Evolutionary conservation across 208 protist species (phyloP), one percentile per base, ranked within the genome.

Genomic region (Zelonia costaricensis): DNA sequence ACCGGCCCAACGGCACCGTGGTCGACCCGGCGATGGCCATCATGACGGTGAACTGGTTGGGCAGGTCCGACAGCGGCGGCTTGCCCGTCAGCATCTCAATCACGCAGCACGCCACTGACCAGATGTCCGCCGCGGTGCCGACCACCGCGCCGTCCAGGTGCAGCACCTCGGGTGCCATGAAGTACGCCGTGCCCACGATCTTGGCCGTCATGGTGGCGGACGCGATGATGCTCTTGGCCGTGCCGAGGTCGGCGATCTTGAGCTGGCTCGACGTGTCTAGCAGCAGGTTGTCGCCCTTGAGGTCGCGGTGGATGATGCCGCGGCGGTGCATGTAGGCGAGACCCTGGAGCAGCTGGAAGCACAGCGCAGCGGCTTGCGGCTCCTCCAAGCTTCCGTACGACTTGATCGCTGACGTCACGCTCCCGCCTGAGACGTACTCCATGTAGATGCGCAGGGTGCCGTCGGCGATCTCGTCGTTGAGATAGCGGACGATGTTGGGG

Each of bases 201-300:
- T 71, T 80, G 9, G 49, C 42, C 13, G 69, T 74, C 43, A 71
- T 71, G 1, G 69, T 69, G 12, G 36, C 30, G 22, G 61, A 63
- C 8, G 33, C 49, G 18, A 79, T 73, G 38, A 74, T 49, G 35
- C 48, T 82, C 58, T 57, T 82, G 64, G 89, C 83, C 0, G 86
- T 92, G 36, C 89, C 89, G 49, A 95, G 88, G 69, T 95, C 89
- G 9, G 86, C 87, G 38, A 95, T 83, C 69, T 95, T 95, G 16
- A 95, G 77, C 25, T 39, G 66, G 16, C 89, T 88, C 44, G 68
- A 58, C 20, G 85, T 75, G 36, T 92, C 84, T 13, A 97, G 72
- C 2, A 97, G 76, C 8, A 98, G 62, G 64, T 98, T 97, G 66
- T 97, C 92, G 7, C 89, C 84, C 64, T 97, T 97, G 13, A 98